These are phyloP conservation scores for Nicotiana knightiana DNA, from an alignment of 257 asterid genomes.

Conservation along the genomic window DNA sequence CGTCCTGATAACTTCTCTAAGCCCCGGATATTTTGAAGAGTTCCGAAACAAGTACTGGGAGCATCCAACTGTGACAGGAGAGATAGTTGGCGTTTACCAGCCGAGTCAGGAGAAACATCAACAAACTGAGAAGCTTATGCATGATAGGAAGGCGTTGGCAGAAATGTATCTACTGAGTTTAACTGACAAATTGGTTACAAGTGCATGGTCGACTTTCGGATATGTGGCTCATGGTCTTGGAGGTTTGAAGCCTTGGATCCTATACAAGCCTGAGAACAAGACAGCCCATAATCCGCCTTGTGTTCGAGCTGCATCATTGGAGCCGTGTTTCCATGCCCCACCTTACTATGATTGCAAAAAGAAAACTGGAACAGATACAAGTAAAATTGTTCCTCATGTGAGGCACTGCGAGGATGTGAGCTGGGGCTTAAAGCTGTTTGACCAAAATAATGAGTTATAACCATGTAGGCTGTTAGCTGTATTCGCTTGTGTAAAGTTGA, in stretches of 20 bases:
- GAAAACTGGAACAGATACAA: constrained; percentile 35
- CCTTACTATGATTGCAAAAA: constrained; percentile 44
- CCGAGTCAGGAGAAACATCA: constrained; percentile 62
- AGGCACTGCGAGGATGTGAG: constrained; percentile 66
- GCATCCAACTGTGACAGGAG: constrained; percentile 53
- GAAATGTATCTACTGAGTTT: constrained; percentile 69
- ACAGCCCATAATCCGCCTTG: constrained; percentile 51
- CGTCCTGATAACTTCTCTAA: constrained; percentile 55
- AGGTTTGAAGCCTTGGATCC: constrained; percentile 71
- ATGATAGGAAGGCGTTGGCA: constrained; percentile 61
- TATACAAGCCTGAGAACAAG: constrained; percentile 46
- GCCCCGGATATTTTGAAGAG: constrained; percentile 47
- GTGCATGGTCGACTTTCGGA: constrained; percentile 79
- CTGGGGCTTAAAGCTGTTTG: constrained; percentile 66
- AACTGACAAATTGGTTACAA: constrained; percentile 66
- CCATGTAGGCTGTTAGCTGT: background rate
- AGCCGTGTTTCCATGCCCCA: constrained; percentile 71
- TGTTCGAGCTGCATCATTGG: constrained; percentile 44
- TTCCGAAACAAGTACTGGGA: constrained; percentile 57
- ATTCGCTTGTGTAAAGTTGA: background rate
- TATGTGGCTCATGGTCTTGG: constrained; percentile 86
- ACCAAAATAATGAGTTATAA: constrained; percentile 10
- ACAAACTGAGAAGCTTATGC: constrained; percentile 41
- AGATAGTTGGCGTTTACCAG: constrained; percentile 39
- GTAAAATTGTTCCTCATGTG: constrained; percentile 49